Evolutionary conservation across 305 asterid genomes (phyloP).

Genomic region (Solanum hybrid): DNA sequence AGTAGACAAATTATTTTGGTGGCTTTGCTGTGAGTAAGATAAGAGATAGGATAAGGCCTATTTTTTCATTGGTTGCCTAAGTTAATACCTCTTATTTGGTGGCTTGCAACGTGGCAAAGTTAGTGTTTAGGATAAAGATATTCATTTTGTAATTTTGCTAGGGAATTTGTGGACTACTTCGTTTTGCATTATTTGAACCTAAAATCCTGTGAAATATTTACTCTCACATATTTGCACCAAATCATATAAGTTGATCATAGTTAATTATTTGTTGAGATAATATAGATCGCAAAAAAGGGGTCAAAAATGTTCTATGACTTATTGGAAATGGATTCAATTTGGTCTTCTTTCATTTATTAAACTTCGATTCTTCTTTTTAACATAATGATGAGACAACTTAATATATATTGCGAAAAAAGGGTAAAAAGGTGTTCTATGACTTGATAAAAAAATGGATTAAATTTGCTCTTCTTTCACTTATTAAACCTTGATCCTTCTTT

Average conservation of each 20-base stretch:
- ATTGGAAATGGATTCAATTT: neutral
- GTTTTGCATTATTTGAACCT: neutral
- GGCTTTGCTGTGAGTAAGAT: slow-evolving; percentile 41
- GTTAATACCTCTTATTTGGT: slow-evolving; percentile 17
- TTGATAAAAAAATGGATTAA: neutral
- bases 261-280: neutral
- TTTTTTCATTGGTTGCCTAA: slow-evolving; percentile 40
- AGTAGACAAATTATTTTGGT: slow-evolving; percentile 18
- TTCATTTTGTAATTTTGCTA: slow-evolving; percentile 3
- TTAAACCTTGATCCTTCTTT: too few relatives aligned
- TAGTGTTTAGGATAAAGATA: slow-evolving; percentile 26
- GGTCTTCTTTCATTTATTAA: neutral
- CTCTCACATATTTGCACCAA: neutral
- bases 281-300: neutral
- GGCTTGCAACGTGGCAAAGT: slow-evolving; percentile 37
- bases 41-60: slow-evolving; percentile 60
- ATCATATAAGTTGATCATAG: neutral
- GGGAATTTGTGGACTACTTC: neutral
- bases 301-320: neutral
- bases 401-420: neutral
- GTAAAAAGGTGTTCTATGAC: neutral
- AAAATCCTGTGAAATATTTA: neutral
- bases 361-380: too few relatives aligned
- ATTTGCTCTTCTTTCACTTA: too few relatives aligned
- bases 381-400: neutral